Conservation (phyloP, 2,329 filamentous ascomycete genomes). For the Emmonsiellopsis sp. region DNA sequence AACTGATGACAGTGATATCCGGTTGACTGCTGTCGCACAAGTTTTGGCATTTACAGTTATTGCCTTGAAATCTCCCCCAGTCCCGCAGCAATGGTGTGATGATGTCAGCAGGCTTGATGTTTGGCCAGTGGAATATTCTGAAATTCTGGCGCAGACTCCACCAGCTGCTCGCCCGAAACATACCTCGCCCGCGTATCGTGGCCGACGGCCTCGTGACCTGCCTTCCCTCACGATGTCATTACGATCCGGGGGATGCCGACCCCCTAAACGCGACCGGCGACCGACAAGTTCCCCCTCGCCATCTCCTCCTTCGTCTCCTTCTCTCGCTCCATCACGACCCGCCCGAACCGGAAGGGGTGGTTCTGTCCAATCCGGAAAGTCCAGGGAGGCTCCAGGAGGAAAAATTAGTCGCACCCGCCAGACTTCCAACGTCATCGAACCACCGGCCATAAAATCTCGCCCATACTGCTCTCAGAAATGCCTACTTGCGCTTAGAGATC, state of each 20-base stretch:
- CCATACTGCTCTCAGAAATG: constrained; percentile 8
- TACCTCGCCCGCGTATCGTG: not conserved
- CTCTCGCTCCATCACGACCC: not conserved
- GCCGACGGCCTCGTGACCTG: constrained; percentile 1
- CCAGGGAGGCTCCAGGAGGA: not conserved
- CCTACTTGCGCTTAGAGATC: constrained; percentile 3
- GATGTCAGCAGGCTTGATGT: constrained; percentile 17
- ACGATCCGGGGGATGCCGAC: constrained; percentile 1
- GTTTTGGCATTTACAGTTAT: constrained; percentile 28
- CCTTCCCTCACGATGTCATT: constrained; percentile 4
- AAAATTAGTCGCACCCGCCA: not conserved
- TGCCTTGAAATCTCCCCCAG: constrained; percentile 1
- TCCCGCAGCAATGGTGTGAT: constrained; percentile 7
- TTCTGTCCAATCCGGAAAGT: not conserved
- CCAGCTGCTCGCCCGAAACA: constrained; percentile 2
- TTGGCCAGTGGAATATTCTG: constrained; percentile 25
- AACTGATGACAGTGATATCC: constrained; percentile 25
- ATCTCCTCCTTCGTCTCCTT: constrained; percentile 4
- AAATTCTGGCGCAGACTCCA: constrained; percentile 7
- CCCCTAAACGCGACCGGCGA: not conserved
- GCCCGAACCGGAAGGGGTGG: not conserved
- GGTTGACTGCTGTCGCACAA: constrained; percentile 30
- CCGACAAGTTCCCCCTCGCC: not conserved
- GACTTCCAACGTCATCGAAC: not conserved
- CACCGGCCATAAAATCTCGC: not conserved